Evolutionary conservation across 2,329 filamentous ascomycete genomes (phyloP), one percentile per base, ranked within the genome.

Genomic region (Sordariomycetes sp.): DNA sequence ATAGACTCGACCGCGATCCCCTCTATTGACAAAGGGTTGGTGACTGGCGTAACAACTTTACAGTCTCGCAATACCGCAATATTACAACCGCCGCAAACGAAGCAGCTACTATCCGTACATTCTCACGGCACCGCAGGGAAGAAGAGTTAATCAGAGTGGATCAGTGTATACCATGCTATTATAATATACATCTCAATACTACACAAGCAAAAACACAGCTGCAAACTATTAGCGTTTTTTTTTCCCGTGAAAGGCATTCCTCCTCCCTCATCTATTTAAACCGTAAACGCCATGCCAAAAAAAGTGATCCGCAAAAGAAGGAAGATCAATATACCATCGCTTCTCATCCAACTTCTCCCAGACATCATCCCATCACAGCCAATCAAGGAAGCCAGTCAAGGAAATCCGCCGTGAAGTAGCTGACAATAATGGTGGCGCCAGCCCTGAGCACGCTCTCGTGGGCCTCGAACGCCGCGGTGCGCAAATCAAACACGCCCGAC

Each of bases 401-500:
- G 67, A 87, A 85, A 62, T 86, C 88, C 1, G 94, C 94, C 0
- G 89, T 91, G 66, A 97, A 97, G 72, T 99, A 99, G 71, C 83
- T 94, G 64, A 97, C 81, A 51, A 99, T 81, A 66, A 99, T 97
- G 0, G 86, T 92, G 7, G 94, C 94, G 51, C 94, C 94, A 10
- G 94, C 94, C 63, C 94, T 81, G 60, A 99, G 73, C 61, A 99
- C 97, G 25, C 91, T 90, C 71, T 97, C 89, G 0, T 90, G 95
- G 59, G 89, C 87, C 75, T 99, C 94, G 64, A 96, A 91, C 0
- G 90, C 94, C 89, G 96, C 96, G 3, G 85, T 77, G 75, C 92
- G 94, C 67, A 97, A 75, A 68, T 96, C 92, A 67, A 97, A 99
- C 2, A 99, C 94, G 4, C 94, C 94, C 1, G 94, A 92, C 70